Base-by-base conservation (phyloP, 345 rosid species). In the Cardiospermum halicacabum region DNA sequence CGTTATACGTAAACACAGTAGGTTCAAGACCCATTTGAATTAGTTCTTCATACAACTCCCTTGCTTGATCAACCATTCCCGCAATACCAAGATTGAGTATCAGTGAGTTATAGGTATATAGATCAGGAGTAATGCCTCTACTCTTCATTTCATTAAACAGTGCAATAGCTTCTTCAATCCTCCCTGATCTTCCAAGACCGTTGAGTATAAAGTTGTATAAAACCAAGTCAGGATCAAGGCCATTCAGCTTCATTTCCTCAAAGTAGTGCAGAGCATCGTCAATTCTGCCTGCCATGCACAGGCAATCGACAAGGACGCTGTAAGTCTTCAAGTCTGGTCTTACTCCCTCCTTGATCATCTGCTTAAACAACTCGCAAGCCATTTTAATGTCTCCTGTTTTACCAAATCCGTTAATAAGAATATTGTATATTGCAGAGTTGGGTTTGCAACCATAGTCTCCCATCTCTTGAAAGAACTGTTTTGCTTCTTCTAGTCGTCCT, bases 321-420 rank as follows among this genome's bases (percentile, higher is more conserved):
- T 90, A 93, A n/a, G 96, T 80, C 80, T 81, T 86, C 83, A 93
- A 77, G 72, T 93, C 96, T n/a, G 94, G 94, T 75, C 97, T 78
- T 39, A 93, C 72, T 58, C 98, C 96, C 72, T 82, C 87, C 73
- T 74, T 77, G 21, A 76, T 72, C 98, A 93, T 93, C 66, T 74
- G 84, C 76, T 64, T 81, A 56, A 88, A 88, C 69, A 88, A 77
- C 65, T 65, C 79, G 55, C 81, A 81, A 45, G 96, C 97, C 28
- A 76, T 64, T 62, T 85, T 91, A 53, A 80, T 81, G 53, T 85
- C 87, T 37, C 94, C 91, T 1, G 70, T 60, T 84, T 93, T 93
- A 58, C 97, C 94, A 72, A 79, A 80, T 56, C 98, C 96, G 21
- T 90, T 88, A 19, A 93, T 84, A 54, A 88, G 88, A 57, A 93